phyloP scores from a whole-genome alignment of 495 filamentous ascomycete genomes.

The Bombardia bombarda region DNA sequence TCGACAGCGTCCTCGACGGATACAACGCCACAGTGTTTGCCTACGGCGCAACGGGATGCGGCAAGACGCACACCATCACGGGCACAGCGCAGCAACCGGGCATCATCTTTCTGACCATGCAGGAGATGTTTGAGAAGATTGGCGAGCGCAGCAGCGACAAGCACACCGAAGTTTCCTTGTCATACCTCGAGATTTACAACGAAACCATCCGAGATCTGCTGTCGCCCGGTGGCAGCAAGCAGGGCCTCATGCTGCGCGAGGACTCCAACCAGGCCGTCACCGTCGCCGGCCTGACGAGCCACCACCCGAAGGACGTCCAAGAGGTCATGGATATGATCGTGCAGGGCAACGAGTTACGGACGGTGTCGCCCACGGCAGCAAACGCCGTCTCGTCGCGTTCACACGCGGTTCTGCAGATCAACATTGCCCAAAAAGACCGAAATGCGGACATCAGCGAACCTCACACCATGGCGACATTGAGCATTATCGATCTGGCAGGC shows the following conservation, averaged over 20 bases:
- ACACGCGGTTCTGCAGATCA: slow-evolving; percentile 98
- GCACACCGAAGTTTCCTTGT: slow-evolving; percentile 80
- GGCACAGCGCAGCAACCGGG: slow-evolving; percentile 85
- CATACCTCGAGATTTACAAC: slow-evolving; percentile 98
- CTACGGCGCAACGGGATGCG: slow-evolving; percentile 95
- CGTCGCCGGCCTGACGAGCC: slow-evolving; percentile 84
- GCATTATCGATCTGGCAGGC: slow-evolving; percentile 95
- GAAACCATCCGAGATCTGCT: slow-evolving; percentile 96
- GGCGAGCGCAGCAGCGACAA: slow-evolving; percentile 79
- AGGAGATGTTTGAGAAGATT: slow-evolving; percentile 95
- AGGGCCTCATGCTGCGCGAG: slow-evolving; percentile 86
- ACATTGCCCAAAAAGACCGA: slow-evolving; percentile 85
- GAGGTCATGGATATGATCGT: slow-evolving; percentile 99
- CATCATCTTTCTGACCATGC: slow-evolving; percentile 98
- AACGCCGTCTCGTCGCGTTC: slow-evolving; percentile 98
- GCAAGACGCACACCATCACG: slow-evolving; percentile 96
- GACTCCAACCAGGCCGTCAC: slow-evolving; percentile 91
- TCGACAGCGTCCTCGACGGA: slow-evolving; percentile 93
- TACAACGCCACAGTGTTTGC: slow-evolving; percentile 99
- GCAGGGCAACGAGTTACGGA: slow-evolving; percentile 85
- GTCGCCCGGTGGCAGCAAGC: slow-evolving; percentile 77
- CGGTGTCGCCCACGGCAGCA: slow-evolving; percentile 93
- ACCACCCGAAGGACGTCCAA: slow-evolving; percentile 74
- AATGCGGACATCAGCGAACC: slow-evolving; percentile 92
- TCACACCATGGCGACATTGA: slow-evolving; percentile 94